phyloP scores from a whole-genome alignment of 164 flowering plant species.

The Vitis riparia region DNA sequence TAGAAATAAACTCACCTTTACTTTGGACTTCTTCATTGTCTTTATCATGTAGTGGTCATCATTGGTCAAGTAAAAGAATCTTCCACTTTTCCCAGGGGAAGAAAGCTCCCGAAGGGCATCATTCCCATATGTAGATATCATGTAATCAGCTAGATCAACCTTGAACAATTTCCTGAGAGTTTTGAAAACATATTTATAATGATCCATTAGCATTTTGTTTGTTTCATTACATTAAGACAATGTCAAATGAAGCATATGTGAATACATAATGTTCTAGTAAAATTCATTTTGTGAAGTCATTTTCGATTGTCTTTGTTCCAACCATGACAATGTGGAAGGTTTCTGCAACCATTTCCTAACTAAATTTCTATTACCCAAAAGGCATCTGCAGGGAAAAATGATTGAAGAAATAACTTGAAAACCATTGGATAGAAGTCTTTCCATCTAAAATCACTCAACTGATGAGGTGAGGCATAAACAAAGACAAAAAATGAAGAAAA shows the following conservation, averaged over 20 bases:
- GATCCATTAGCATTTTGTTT: not conserved
- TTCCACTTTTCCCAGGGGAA: constrained; percentile 95
- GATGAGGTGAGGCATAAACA: constrained; percentile 61
- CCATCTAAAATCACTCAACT: constrained; percentile 77
- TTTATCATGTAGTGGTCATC: constrained; percentile 90
- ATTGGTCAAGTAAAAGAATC: constrained; percentile 82
- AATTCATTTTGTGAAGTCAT: no score
- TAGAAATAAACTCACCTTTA: constrained; percentile 46
- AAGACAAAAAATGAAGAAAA: no score
- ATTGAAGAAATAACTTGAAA: constrained; percentile 49
- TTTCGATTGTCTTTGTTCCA: no score
- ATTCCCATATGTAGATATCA: constrained; percentile 89
- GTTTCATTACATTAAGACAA: no score
- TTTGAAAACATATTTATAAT: constrained; percentile 36
- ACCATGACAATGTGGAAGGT: no score
- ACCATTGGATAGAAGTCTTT: constrained; percentile 90
- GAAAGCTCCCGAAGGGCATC: constrained; percentile 95
- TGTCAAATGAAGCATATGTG: no score
- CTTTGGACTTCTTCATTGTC: constrained; percentile 87
- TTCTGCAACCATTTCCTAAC: no score
- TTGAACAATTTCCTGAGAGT: constrained; percentile 84
- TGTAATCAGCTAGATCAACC: constrained; percentile 93
- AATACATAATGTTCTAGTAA: no score
- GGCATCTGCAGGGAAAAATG: not conserved
- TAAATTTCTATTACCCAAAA: not conserved